phyloP scores from a whole-genome alignment of 2,329 filamentous ascomycete genomes.

The Samsoniella hepiali region DNA sequence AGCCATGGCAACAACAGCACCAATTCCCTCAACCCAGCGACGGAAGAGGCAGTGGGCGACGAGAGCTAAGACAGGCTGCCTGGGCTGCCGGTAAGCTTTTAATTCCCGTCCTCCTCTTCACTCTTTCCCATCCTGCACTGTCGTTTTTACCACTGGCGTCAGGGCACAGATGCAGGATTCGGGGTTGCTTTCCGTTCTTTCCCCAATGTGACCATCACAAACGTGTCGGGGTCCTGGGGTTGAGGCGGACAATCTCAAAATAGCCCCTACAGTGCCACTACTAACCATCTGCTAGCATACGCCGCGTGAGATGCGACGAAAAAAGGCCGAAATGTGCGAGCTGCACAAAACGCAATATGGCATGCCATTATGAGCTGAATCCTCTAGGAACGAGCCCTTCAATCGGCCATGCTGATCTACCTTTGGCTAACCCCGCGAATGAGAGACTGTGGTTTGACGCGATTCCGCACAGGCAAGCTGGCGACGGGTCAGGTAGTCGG shows the following conservation, averaged over 20 bases:
- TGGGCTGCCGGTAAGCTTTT: background rate
- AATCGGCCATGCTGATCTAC: background rate
- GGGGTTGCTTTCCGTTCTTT: no score
- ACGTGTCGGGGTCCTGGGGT: no score
- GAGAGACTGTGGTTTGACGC: background rate
- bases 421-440: no score
- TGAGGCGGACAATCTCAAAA: background rate
- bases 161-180: background rate
- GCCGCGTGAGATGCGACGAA: background rate
- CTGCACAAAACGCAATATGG: slow-evolving; percentile 2
- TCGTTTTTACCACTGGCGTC: background rate
- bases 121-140: background rate
- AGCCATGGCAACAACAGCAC: no score
- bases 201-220: no score
- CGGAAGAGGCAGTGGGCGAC: background rate
- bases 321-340: background rate
- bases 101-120: background rate
- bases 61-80: background rate
- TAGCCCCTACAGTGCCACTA: background rate
- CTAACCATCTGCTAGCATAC: background rate
- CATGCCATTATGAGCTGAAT: background rate
- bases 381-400: background rate
- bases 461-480: background rate
- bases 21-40: background rate
- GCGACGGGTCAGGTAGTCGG: no score